Evolutionary conservation across 2,329 filamentous ascomycete genomes (phyloP), one percentile per base, ranked within the genome.

Genomic region (Nemania sp.): DNA sequence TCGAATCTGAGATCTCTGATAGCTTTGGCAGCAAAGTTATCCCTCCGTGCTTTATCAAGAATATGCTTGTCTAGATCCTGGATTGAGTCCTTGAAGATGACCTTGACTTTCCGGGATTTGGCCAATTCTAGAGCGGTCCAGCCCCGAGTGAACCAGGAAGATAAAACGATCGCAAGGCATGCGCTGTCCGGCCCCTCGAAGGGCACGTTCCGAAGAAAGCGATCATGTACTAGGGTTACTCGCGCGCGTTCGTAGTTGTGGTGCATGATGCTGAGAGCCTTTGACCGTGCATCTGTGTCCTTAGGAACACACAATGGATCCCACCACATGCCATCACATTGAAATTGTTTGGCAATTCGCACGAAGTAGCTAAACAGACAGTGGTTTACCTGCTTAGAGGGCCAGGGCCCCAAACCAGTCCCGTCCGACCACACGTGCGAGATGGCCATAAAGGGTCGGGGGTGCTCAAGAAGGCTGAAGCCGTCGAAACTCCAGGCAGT

Each of bases 61-160:
- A 57, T 57, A 9, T 57, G 21, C 6, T 51, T 32, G n/a, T 57
- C 54, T 21, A 57, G 47, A 20, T 57, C 54, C 20, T 37, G 3
- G 17, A 57, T 51, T 3, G 37, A 51, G 12, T 57, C 54, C 15
- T 39, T 51, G 25, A 57, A 57, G 25, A 57, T 15, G 10, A 57
- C 11, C 18, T 51, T 57, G 13, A 57, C 54, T 35, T 51, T 57
- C 1, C 47, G 46, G 18, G 54, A 57, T 10, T 51, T 51, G 4
- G 25, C 37, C 42, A 58, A 58, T 45, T 58, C 55, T 5, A 46
- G 9, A 9, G 55, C 55, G 1, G 55, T 58, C 55, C 47, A 58
- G 12, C 55, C 55, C 11, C 55, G 39, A 52, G 35, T 58, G n/a
- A 58, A 58, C 55, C 55, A 58, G 1, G 55, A 47, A 7, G 55